Conservation (phyloP, 2,329 filamentous ascomycete genomes). For the Fusarium denticulatum region DNA sequence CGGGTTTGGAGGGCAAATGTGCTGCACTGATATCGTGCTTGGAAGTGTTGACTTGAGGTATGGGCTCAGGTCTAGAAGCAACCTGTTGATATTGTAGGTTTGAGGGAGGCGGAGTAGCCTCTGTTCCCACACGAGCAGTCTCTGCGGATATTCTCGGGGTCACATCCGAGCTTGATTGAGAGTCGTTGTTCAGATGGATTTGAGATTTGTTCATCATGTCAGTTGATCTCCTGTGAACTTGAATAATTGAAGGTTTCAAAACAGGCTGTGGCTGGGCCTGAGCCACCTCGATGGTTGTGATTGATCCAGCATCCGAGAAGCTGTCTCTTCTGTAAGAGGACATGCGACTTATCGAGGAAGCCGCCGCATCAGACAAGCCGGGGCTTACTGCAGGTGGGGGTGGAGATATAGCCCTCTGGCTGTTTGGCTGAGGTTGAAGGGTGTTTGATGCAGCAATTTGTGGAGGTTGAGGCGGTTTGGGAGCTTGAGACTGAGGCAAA, state of each 20-base stretch:
- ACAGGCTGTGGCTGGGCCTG: slow-evolving; percentile 42
- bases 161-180: slow-evolving; percentile 10
- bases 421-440: not conserved
- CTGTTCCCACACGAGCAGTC: not conserved
- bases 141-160: slow-evolving; percentile 20
- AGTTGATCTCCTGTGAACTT: slow-evolving; percentile 38
- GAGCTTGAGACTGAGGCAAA: not conserved
- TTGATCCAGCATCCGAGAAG: slow-evolving; percentile 39
- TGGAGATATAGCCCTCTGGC: not conserved
- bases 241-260: slow-evolving; percentile 38
- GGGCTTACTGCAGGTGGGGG: slow-evolving; percentile 27
- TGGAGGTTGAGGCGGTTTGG: not conserved
- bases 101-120: not conserved
- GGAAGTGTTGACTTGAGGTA: not conserved
- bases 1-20: slow-evolving; percentile 18
- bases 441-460: not conserved
- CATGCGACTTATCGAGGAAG: slow-evolving; percentile 25
- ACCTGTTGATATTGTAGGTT: slow-evolving; percentile 12
- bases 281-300: slow-evolving; percentile 40
- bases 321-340: slow-evolving; percentile 33
- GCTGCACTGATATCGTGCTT: not conserved
- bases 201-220: slow-evolving; percentile 31
- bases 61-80: not conserved
- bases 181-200: not conserved
- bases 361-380: slow-evolving; percentile 15